A percentile compares a stretch with the other conserved stretches of the same genome.
phyloP scores from a whole-genome alignment of 208 protist species.

The Novymonas esmeraldas region DNA sequence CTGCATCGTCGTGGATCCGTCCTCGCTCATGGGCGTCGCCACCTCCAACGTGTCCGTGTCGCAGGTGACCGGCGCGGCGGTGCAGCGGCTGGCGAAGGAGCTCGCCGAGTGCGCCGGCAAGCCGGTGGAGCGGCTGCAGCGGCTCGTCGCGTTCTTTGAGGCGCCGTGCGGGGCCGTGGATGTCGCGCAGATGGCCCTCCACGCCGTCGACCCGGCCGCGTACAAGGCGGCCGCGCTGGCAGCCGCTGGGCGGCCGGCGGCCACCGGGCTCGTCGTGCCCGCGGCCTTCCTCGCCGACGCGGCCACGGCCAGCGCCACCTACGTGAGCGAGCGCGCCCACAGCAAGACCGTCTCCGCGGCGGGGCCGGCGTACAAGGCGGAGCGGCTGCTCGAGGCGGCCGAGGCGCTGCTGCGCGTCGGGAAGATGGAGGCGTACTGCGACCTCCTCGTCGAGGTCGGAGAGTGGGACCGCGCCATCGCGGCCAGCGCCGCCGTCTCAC shows the following conservation, averaged over 20 bases:
- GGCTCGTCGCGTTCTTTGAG: conserved; percentile 79
- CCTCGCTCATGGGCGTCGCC: conserved; percentile 51
- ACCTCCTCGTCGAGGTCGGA: conserved; percentile 78
- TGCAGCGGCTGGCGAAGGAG: conserved; percentile 62
- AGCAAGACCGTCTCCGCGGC: conserved; percentile 62
- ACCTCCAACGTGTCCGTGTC: conserved; percentile 41
- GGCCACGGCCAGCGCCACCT: conserved; percentile 42
- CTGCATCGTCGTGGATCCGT: conserved; percentile 52
- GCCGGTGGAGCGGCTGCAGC: conserved; percentile 61
- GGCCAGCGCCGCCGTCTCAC: conserved; percentile 82
- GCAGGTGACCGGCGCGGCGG: conserved; percentile 45
- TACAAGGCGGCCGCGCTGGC: conserved; percentile 37
- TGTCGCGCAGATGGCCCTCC: conserved; percentile 51
- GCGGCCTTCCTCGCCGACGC: conserved; percentile 50
- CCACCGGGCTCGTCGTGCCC: conserved; percentile 54
- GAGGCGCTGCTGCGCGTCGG: conserved; percentile 75
- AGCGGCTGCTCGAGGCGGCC: conserved; percentile 72
- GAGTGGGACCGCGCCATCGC: conserved; percentile 92
- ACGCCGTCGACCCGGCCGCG: conserved; percentile 42
- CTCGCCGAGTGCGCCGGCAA: conserved; percentile 47
- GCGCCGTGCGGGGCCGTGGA: conserved; percentile 72
- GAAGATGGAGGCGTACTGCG: conserved; percentile 80
- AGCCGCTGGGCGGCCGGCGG: conserved; percentile 30
- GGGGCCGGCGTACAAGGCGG: conserved; percentile 59
- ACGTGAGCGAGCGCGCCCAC: conserved; percentile 67